These are phyloP conservation scores for Leucosporidium creatinivorum DNA, from an alignment of 768 basidiomycete genomes.

Conservation along the genomic window DNA sequence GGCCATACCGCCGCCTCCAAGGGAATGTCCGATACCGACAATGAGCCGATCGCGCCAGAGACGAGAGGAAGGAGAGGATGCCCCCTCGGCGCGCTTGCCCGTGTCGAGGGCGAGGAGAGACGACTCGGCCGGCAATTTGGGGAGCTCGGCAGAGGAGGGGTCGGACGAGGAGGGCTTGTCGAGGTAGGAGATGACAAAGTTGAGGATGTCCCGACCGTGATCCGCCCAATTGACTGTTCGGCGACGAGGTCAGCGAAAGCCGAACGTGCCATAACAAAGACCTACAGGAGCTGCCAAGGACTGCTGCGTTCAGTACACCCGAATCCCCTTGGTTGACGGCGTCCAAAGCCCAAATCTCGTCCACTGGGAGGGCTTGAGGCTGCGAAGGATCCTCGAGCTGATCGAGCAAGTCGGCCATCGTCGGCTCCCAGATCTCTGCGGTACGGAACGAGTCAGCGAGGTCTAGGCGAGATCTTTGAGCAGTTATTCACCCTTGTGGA, in stretches of 20 bases:
- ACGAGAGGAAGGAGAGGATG: neutral
- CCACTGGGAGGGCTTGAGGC: constrained; percentile 40
- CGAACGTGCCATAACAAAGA: constrained; percentile 31
- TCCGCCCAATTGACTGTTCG: constrained; percentile 52
- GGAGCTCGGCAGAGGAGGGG: neutral
- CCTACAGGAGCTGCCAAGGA: constrained; percentile 48
- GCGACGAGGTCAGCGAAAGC: neutral
- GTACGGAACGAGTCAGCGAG: neutral
- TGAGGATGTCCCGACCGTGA: constrained; percentile 65
- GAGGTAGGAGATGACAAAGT: constrained; percentile 63
- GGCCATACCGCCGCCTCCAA: constrained; percentile 70
- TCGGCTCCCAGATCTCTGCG: constrained; percentile 15
- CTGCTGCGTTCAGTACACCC: constrained; percentile 56
- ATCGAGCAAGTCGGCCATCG: neutral
- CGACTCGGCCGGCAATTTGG: neutral
- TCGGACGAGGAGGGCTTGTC: constrained; percentile 42
- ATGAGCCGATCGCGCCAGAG: constrained; percentile 40
- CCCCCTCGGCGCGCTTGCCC: neutral
- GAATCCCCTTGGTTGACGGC: constrained; percentile 77
- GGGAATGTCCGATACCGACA: constrained; percentile 71
- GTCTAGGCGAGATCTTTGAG: too few relatives aligned
- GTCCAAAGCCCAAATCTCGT: constrained; percentile 77
- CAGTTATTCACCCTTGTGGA: neutral
- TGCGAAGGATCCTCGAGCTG: constrained; percentile 1
- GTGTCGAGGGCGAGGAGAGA: constrained; percentile 1